phyloP scores from a whole-genome alignment of 2,329 filamentous ascomycete genomes.

The Helminthosporium solani region DNA sequence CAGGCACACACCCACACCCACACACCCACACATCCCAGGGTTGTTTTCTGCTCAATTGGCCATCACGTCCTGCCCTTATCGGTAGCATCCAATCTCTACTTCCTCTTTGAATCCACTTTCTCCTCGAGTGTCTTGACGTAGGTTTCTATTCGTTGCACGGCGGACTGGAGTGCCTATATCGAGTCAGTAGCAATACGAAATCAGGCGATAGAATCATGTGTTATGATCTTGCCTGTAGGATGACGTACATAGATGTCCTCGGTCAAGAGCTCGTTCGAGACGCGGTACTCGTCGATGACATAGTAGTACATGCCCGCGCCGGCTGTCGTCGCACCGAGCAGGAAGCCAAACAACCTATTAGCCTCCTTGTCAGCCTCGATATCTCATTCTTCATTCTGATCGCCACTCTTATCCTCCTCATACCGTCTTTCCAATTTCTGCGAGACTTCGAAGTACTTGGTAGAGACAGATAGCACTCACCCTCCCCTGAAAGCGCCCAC shows the following conservation, averaged over 20 bases:
- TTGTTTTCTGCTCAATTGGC: too few relatives aligned
- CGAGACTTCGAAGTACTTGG: neutral
- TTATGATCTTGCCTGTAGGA: neutral
- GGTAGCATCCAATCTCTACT: too few relatives aligned
- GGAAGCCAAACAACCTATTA: slow-evolving; percentile 81
- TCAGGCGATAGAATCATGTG: neutral
- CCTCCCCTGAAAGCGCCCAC: slow-evolving; percentile 71
- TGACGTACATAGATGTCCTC: slow-evolving; percentile 91
- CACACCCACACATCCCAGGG: too few relatives aligned
- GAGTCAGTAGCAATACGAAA: slow-evolving; percentile 15
- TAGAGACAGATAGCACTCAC: slow-evolving; percentile 50
- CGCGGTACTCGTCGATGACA: slow-evolving; percentile 87
- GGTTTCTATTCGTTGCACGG: slow-evolving; percentile 80
- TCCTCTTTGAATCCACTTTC: slow-evolving; percentile 61
- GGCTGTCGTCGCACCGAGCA: slow-evolving; percentile 77
- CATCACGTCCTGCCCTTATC: too few relatives aligned
- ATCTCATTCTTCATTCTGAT: neutral
- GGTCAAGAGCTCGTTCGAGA: slow-evolving; percentile 87
- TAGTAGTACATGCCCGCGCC: slow-evolving; percentile 88
- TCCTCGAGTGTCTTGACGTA: slow-evolving; percentile 82
- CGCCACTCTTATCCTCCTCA: too few relatives aligned
- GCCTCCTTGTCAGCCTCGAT: neutral
- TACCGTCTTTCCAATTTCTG: neutral
- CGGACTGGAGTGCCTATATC: slow-evolving; percentile 71
- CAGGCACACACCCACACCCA: too few relatives aligned